Evolutionary conservation across 148 eudicot species (phyloP), one percentile per base, ranked within the genome.

Genomic region (Suaeda aralocaspica): DNA sequence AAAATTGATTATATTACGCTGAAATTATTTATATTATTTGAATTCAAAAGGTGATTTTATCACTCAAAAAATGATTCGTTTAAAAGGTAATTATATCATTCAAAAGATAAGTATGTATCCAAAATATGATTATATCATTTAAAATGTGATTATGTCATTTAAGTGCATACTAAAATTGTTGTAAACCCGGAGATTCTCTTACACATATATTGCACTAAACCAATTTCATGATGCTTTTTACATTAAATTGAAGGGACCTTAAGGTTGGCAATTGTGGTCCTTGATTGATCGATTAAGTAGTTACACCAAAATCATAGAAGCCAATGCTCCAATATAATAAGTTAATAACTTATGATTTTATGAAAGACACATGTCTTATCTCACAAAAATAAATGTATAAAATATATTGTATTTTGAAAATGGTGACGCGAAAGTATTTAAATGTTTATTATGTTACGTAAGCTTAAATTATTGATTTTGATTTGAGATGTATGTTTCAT

Each of bases 401-500:
- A 36, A 36, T 3, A 36, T 8, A 3, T 36, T 8, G 8, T 36
- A 4, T 36, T 36, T 36, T 3, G 8, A 36, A 36, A 36, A 36
- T 3, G 41, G 41, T 36, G 41, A 36, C 4, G 41, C 8, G n/a
- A 14, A 60, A 64, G 24, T 51, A 51, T 21, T 51, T 21, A 58
- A 64, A 26, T 64, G 6, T 42, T 64, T 22, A 13, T 11, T 2
- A 12, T 29, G 7, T 19, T 59, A 70, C 63, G 42, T 44, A 48
- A 60, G 74, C 67, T 61, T 71, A 36, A 48, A 71, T 48, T 30
- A 59, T 71, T 71, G 74, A 22, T 46, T 30, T 48, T 5, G 67
- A 71, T 61, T 41, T 48, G 67, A 60, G 52, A 29, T 49, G 52
- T 46, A 29, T 49, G 39, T 46, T 69, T 5, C 42, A 39, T 11